Conservation (phyloP, 192 early-diverging fungal genomes). For the Chytriomyces hyalinus region DNA sequence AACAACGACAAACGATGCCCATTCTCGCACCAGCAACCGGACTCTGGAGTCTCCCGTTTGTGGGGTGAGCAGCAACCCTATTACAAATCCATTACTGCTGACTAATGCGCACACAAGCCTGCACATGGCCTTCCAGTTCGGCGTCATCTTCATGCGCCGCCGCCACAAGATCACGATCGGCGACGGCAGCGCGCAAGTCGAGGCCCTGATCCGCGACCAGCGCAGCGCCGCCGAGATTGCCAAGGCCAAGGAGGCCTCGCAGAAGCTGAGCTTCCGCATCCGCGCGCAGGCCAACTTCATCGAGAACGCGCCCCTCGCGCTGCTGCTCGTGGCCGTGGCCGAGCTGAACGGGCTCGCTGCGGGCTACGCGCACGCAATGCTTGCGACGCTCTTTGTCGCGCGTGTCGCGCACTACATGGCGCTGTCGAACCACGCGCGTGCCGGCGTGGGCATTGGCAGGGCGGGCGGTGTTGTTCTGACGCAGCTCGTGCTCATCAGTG, state of each 20-base stretch:
- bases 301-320: constrained; percentile 4
- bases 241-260: background rate
- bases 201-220: background rate
- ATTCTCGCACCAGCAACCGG: background rate
- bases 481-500: background rate
- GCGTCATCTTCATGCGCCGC: constrained; percentile 4
- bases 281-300: constrained; percentile 19
- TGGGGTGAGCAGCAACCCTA: background rate
- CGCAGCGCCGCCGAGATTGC: background rate
- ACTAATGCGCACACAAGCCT: background rate
- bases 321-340: constrained; percentile 2
- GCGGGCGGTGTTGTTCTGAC: background rate
- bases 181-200: constrained; percentile 23
- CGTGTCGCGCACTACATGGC: background rate
- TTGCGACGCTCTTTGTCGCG: constrained; percentile 18
- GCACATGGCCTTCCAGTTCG: background rate
- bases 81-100: background rate
- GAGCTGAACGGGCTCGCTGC: constrained; percentile 10
- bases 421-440: background rate
- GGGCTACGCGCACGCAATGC: background rate
- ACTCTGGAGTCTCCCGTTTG: constrained; percentile 2
- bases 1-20: background rate
- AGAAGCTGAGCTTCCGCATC: constrained; percentile 6
- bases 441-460: background rate
- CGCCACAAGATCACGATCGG: constrained; percentile 24